These are phyloP conservation scores for Kwoniella europaea DNA, from an alignment of 768 basidiomycete species.

Conservation along the genomic window DNA sequence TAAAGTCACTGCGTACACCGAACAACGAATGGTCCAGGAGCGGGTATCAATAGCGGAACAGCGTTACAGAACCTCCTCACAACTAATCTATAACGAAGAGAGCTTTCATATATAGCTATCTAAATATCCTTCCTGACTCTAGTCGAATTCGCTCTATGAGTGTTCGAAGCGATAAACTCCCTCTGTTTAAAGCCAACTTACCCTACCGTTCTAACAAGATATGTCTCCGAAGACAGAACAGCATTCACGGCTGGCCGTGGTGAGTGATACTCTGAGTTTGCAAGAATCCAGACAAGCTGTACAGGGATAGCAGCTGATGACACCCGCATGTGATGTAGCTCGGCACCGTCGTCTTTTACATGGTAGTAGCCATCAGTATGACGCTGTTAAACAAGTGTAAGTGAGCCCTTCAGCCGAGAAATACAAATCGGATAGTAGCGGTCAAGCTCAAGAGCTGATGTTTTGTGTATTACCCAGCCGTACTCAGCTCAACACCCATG, in stretches of 20 bases:
- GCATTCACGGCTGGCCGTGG: conserved; percentile 32
- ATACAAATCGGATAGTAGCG: neutral
- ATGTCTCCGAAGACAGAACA: conserved; percentile 16
- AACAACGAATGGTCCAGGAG: too few relatives aligned
- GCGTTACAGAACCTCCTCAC: too few relatives aligned
- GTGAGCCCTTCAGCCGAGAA: conserved; percentile 2
- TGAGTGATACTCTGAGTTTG: conserved; percentile 7
- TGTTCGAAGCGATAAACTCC: too few relatives aligned
- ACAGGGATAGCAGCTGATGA: neutral
- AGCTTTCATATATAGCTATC: neutral
- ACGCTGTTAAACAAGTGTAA: conserved; percentile 47
- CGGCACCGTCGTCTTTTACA: conserved; percentile 47
- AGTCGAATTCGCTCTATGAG: too few relatives aligned
- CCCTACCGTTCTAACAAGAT: neutral
- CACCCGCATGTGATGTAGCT: conserved; percentile 20
- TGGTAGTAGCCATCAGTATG: conserved; percentile 50
- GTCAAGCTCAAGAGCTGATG: neutral
- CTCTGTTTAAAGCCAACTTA: neutral
- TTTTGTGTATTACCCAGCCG: conserved; percentile 25
- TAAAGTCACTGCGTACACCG: neutral
- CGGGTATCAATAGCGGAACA: too few relatives aligned
- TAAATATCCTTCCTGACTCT: neutral
- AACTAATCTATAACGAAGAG: too few relatives aligned
- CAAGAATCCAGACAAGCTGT: neutral
- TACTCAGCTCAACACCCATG: conserved; percentile 46